Base-by-base conservation (phyloP, 2,329 filamentous ascomycete genomes). In the Botrytis medusae region DNA sequence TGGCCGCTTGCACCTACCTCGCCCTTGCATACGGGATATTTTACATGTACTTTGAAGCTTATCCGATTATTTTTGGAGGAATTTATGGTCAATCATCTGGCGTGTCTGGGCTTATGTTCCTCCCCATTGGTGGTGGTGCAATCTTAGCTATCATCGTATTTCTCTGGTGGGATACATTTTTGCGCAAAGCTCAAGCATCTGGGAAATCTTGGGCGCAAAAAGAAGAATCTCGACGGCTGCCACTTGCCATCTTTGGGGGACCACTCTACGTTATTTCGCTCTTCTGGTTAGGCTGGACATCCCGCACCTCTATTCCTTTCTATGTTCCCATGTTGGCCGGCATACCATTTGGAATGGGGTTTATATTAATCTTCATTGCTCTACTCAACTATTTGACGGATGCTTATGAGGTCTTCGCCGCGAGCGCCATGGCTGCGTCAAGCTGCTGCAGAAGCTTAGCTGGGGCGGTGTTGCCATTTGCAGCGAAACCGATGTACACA, bases 41-140 rank as follows among this genome's bases (percentile, higher is more conserved):
- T 83, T 89, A 89, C 77, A 87, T 86, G 74, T 91, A 86, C 81
- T 92, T 92, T 78, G 88, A 91, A 78, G 87, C 87, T 25, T 92
- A 91, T 80, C 89, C 89, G 6, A 83, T 90, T 32, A 87, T 92
- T 74, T 92, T 90, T 79, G 83, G 85, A 20, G 84, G 84, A 29
- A 83, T 87, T 74, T 92, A 92, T 80, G 79, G 82, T 77, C 90
- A 92, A 85, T 86, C 84, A 73, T 81, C 87, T 3, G 89, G 89
- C 46, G 79, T 89, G 70, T 82, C 87, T 72, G 89, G 89, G 18
- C 84, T 91, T 14, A 86, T 89, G 76, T 91, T 91, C 82, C 82
- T 90, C 54, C 87, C 86, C 73, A 85, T 91, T 76, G 77, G 74
- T 14, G 73, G 48, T 20, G 83, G 89, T 42, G 85, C 90, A 16